Conservation (phyloP, 129 eudicot species). For the Glebionis coronaria region DNA sequence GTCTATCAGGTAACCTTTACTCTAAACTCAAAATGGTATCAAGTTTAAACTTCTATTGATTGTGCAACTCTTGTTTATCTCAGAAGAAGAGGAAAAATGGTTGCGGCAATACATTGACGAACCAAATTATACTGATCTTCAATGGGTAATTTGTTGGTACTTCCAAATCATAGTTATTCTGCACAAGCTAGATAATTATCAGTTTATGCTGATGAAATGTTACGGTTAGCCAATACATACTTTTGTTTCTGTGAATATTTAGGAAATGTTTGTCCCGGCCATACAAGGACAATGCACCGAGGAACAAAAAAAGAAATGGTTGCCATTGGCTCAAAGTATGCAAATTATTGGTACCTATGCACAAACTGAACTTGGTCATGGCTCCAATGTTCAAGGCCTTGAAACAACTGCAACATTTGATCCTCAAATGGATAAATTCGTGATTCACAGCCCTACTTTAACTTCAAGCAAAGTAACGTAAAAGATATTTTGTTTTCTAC, state of each 20-base stretch:
- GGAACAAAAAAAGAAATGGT: conserved; percentile 86
- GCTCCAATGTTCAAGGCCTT: conserved; percentile 99
- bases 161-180: not conserved
- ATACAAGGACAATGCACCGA: conserved; percentile 85
- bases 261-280: conserved; percentile 97
- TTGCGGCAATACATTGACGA: conserved; percentile 79
- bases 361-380: conserved; percentile 99
- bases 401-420: conserved; percentile 98
- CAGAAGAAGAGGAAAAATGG: conserved; percentile 82
- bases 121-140: conserved; percentile 92
- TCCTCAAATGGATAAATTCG: conserved; percentile 73
- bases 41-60: not conserved
- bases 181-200: not conserved
- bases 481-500: too few species aligned
- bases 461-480: conserved; percentile 91
- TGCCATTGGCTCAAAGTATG: conserved; percentile 88
- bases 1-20: conserved; percentile 48
- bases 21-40: not conserved
- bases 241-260: not conserved
- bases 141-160: conserved; percentile 52
- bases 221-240: not conserved
- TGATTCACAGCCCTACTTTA: conserved; percentile 85
- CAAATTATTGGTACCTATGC: conserved; percentile 96
- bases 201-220: too few species aligned
- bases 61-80: conserved; percentile 9